Percentiles rank a stretch among this genome's conserved stretches.
Evolutionary conservation across 2,329 filamentous ascomycete genomes (phyloP).

Genomic region (Penicillium sp.): DNA sequence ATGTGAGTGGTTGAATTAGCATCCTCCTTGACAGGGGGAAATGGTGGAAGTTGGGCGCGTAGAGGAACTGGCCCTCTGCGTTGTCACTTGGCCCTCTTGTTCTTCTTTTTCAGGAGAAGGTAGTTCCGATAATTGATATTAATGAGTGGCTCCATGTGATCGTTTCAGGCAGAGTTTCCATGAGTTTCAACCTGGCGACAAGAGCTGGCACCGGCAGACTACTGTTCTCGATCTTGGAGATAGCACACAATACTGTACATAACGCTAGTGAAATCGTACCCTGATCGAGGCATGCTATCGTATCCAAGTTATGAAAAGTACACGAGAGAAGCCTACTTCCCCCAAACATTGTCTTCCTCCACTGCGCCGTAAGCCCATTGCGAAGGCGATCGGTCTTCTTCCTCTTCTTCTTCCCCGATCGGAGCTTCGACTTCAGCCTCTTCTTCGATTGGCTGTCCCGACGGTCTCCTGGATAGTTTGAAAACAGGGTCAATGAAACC

Average conservation of each 20-base stretch:
- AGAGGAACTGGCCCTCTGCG: conserved; percentile 8
- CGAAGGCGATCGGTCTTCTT: conserved; percentile 17
- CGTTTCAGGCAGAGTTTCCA: conserved; percentile 5
- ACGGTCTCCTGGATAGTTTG: conserved; percentile 31
- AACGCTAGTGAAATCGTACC: background rate
- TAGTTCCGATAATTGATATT: background rate
- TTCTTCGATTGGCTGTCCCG: conserved; percentile 33
- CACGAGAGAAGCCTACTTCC: conserved; percentile 21
- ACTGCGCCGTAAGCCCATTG: conserved; percentile 33
- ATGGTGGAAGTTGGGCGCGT: conserved; percentile 20
- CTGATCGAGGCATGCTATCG: background rate
- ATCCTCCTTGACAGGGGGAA: too few relatives aligned
- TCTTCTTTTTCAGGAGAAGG: background rate
- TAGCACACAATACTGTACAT: background rate
- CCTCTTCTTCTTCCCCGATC: conserved; percentile 11
- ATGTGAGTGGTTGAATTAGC: too few relatives aligned
- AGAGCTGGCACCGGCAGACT: background rate
- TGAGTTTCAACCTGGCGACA: background rate
- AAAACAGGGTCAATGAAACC: conserved; percentile 19
- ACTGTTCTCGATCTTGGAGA: background rate
- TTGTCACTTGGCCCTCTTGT: conserved; percentile 6
- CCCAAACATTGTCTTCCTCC: conserved; percentile 41
- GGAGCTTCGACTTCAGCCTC: conserved; percentile 14
- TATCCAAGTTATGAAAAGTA: background rate
- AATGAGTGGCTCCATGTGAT: background rate